Conservation (phyloP, 2,329 filamentous ascomycete species). For the Coniella vitis region DNA sequence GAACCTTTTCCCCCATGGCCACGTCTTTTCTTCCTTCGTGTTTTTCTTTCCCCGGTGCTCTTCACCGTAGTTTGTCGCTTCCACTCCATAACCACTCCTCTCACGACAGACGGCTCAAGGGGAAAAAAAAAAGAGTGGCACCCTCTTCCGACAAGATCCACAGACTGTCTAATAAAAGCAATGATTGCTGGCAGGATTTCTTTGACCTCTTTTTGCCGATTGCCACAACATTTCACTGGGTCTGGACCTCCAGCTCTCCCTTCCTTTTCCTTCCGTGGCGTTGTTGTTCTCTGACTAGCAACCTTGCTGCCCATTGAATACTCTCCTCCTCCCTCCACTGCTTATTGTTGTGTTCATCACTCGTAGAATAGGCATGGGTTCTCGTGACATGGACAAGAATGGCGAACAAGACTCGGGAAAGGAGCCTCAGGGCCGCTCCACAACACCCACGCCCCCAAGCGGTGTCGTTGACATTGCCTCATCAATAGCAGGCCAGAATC, state of each 20-base stretch:
- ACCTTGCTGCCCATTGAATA: background rate
- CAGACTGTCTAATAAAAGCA: no score
- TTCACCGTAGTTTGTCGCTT: background rate
- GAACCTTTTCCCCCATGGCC: background rate
- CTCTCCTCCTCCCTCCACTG: background rate
- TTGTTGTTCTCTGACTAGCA: constrained; percentile 3
- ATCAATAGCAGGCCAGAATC: constrained; percentile 10
- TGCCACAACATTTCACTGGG: background rate
- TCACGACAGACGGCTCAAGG: no score
- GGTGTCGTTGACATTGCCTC: constrained; percentile 4
- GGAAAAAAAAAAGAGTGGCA: no score
- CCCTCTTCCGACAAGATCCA: no score
- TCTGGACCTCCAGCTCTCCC: background rate
- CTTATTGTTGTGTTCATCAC: background rate
- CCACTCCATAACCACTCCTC: background rate
- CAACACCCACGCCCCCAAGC: constrained; percentile 1
- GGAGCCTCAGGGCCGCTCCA: no score
- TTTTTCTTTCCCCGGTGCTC: background rate
- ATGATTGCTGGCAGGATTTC: no score
- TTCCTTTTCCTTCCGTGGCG: background rate
- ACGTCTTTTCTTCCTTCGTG: background rate
- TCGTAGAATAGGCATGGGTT: constrained; percentile 1
- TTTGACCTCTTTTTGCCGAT: background rate
- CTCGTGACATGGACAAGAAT: constrained; percentile 2
- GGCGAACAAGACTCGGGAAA: background rate